These are phyloP conservation scores for Stagonosporopsis chrysanthemi DNA, from an alignment of 2,329 filamentous ascomycete genomes.

Conservation along the genomic window DNA sequence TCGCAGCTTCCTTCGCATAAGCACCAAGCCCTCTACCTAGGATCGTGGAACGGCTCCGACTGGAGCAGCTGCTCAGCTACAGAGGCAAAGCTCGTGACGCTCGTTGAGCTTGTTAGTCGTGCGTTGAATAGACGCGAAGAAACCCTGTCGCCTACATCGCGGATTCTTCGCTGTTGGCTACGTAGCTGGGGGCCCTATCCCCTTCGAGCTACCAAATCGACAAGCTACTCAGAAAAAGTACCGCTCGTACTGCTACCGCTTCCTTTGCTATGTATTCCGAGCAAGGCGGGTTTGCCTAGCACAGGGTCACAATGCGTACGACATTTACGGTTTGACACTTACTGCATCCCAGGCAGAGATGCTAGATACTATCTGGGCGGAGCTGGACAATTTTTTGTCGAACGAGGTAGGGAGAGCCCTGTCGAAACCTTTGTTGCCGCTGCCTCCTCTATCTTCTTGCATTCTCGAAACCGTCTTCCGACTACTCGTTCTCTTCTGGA, in stretches of 20 bases:
- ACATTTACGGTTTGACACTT: background rate
- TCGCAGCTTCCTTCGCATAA: background rate
- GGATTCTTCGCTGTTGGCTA: background rate
- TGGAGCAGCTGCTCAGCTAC: background rate
- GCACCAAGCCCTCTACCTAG: background rate
- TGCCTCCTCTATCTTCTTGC: too few species aligned
- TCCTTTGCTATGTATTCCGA: background rate
- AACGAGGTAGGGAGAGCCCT: too few species aligned
- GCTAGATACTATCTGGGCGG: background rate
- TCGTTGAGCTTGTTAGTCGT: background rate
- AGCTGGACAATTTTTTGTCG: too few species aligned
- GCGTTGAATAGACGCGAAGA: background rate
- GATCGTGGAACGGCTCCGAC: background rate
- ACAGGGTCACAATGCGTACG: background rate
- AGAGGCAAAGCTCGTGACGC: background rate
- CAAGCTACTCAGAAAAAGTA: background rate
- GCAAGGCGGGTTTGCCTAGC: background rate
- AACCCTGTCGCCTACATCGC: background rate
- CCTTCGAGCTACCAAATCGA: background rate
- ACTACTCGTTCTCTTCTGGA: background rate
- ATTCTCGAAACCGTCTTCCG: slow-evolving; percentile 1
- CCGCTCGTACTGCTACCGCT: background rate
- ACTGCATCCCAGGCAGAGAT: background rate
- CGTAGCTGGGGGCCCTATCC: background rate
- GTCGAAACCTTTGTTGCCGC: too few species aligned